Evolutionary conservation across 1,284 basidiomycete species (phyloP).

Genomic region (Boletus subluridellus): DNA sequence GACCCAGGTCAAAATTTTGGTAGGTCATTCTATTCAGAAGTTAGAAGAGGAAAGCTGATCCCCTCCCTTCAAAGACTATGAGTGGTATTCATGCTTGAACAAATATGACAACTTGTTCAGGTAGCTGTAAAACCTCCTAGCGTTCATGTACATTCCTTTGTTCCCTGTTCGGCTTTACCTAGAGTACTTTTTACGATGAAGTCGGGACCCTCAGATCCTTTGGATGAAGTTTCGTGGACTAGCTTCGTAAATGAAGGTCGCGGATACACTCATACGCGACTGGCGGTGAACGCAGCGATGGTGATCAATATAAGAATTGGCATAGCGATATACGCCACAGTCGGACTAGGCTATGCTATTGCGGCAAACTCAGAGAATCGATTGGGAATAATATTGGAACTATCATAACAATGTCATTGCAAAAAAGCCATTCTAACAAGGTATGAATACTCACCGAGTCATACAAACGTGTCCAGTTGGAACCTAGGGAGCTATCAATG

Average conservation of each 20-base stretch:
- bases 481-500: constrained; percentile 85
- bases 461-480: constrained; percentile 88
- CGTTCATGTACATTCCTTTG: constrained; percentile 1
- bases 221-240: not conserved
- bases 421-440: not conserved
- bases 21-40: constrained; percentile 27
- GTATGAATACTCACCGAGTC: constrained; percentile 64
- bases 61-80: constrained; percentile 50
- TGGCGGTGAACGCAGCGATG: not conserved
- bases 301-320: not conserved
- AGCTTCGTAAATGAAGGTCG: not conserved
- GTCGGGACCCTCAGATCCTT: not conserved
- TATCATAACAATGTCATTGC: constrained; percentile 24
- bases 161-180: not conserved
- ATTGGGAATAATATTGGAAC: constrained; percentile 85
- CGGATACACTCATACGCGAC: not conserved
- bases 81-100: constrained; percentile 77
- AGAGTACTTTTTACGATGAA: not conserved
- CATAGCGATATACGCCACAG: not conserved
- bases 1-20: constrained; percentile 62
- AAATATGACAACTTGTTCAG: constrained; percentile 63
- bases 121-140: constrained; percentile 5
- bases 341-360: constrained; percentile 7
- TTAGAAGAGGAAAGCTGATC: constrained; percentile 3
- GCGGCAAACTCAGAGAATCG: constrained; percentile 52